Evolutionary conservation across 2,329 filamentous ascomycete genomes (phyloP).

Genomic region (Colletotrichum musicola): DNA sequence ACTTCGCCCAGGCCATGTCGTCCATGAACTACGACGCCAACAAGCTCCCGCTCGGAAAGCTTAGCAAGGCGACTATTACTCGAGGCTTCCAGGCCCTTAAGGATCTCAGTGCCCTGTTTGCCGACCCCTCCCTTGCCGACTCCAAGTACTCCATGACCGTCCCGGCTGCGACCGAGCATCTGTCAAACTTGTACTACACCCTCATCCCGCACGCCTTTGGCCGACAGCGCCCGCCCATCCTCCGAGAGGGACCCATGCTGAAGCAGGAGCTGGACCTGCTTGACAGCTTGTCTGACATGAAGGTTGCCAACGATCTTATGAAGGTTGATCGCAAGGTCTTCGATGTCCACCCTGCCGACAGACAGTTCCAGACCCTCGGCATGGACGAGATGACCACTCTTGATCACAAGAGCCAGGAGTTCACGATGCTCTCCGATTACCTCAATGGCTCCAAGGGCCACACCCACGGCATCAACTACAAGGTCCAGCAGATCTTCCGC

Average conservation of each 20-base stretch:
- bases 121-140: conserved; percentile 61
- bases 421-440: conserved; percentile 73
- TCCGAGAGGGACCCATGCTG: conserved; percentile 67
- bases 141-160: conserved; percentile 56
- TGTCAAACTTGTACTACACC: conserved; percentile 85
- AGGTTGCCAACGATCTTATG: conserved; percentile 82
- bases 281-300: conserved; percentile 87
- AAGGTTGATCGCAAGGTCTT: conserved; percentile 65
- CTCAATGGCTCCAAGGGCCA: conserved; percentile 74
- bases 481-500: conserved; percentile 82
- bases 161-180: conserved; percentile 63
- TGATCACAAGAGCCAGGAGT: conserved; percentile 71
- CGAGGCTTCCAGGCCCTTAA: conserved; percentile 83
- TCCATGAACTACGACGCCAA: conserved; percentile 78
- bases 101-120: conserved; percentile 76
- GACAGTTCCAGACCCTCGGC: conserved; percentile 77
- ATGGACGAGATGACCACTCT: conserved; percentile 83
- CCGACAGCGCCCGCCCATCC: conserved; percentile 77
- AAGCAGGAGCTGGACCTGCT: conserved; percentile 85
- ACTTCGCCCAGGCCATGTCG: conserved; percentile 76
- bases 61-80: conserved; percentile 82
- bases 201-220: conserved; percentile 87
- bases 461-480: conserved; percentile 73
- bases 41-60: conserved; percentile 86
- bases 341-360: conserved; percentile 75